Conservation (phyloP, 2,329 filamentous ascomycete genomes). For the Neonectria ditissima region DNA sequence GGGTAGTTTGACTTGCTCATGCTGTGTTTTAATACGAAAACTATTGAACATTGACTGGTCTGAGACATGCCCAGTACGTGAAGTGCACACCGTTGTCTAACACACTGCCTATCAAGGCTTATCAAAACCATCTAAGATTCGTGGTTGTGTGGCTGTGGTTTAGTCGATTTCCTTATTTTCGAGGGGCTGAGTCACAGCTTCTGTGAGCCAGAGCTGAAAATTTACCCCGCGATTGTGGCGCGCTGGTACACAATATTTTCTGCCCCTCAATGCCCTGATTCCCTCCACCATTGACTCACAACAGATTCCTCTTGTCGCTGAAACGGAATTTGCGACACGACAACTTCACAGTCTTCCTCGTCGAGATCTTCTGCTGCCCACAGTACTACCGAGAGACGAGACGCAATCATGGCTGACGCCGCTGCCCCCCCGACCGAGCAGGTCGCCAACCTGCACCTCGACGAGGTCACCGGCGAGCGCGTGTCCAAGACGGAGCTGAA, state of each 20-base stretch:
- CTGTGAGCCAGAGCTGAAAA: slow-evolving; percentile 34
- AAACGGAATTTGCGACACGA: slow-evolving; percentile 30
- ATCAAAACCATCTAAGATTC: background rate
- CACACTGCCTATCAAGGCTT: background rate
- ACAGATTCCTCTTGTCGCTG: slow-evolving; percentile 38
- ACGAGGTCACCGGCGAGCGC: slow-evolving; percentile 92
- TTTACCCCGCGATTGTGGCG: slow-evolving; percentile 49
- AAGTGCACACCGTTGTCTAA: background rate
- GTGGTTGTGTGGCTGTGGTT: background rate
- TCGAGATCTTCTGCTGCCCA: slow-evolving; percentile 26
- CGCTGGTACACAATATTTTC: slow-evolving; percentile 35
- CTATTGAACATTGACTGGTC: slow-evolving; percentile 19
- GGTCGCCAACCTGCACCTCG: slow-evolving; percentile 81
- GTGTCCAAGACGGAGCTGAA: slow-evolving; percentile 90
- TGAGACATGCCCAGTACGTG: background rate
- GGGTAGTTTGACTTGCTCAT: slow-evolving; percentile 40
- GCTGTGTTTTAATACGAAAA: slow-evolving; percentile 51
- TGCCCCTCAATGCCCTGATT: slow-evolving; percentile 48
- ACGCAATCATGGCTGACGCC: slow-evolving; percentile 48
- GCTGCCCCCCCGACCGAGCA: slow-evolving; percentile 58
- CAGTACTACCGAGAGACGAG: slow-evolving; percentile 23
- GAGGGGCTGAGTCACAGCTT: slow-evolving; percentile 36
- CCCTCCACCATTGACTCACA: slow-evolving; percentile 43
- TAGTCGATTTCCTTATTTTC: background rate
- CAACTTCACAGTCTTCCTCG: slow-evolving; percentile 14